Conservation (phyloP, 2,329 filamentous ascomycete genomes). For the Diatrype stigma region DNA sequence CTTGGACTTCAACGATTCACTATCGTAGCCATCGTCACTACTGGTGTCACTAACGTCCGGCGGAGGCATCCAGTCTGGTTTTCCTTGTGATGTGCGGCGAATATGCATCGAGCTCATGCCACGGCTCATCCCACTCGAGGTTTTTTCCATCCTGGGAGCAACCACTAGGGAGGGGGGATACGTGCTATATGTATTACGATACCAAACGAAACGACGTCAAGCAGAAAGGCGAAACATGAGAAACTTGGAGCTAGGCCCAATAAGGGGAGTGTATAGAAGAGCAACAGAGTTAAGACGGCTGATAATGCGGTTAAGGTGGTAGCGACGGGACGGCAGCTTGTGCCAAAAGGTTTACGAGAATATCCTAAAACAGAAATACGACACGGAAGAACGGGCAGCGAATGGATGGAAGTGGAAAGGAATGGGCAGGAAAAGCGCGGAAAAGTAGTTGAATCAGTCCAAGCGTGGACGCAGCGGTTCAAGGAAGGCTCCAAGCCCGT, state of each 20-base stretch:
- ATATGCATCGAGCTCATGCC: background rate
- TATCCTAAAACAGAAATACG: background rate
- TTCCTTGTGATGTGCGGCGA: background rate
- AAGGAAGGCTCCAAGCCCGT: too few relatives aligned
- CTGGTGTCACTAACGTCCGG: background rate
- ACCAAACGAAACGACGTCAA: background rate
- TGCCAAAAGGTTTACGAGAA: background rate
- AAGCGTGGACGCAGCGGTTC: background rate
- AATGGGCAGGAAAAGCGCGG: background rate
- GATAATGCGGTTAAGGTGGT: background rate
- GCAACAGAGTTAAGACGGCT: background rate
- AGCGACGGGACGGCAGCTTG: background rate
- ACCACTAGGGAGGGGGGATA: background rate
- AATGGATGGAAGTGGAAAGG: background rate
- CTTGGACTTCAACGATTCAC: constrained; percentile 16
- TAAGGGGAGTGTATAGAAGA: background rate
- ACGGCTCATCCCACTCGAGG: constrained; percentile 1
- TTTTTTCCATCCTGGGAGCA: background rate
- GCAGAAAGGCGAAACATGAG: background rate
- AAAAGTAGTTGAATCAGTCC: background rate
- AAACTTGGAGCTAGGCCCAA: background rate
- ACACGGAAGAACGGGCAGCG: background rate
- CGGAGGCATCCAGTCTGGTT: constrained; percentile 1
- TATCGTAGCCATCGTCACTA: constrained; percentile 7
- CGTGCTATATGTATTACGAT: background rate